These are phyloP conservation scores for Ballota nigra DNA, from an alignment of 257 asterid genomes.

Conservation along the genomic window DNA sequence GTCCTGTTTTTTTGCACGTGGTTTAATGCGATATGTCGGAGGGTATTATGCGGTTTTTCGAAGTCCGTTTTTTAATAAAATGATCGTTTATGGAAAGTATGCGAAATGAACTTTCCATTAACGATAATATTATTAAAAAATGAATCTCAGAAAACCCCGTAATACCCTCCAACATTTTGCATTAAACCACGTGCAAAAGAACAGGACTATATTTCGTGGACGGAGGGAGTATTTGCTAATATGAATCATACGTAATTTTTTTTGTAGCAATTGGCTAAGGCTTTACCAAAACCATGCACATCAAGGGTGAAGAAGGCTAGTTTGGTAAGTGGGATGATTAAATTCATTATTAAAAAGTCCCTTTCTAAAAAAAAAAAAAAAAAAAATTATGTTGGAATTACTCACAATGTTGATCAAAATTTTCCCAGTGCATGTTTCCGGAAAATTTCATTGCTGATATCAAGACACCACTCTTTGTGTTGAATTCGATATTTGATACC, in stretches of 20 bases:
- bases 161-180: too few relatives aligned
- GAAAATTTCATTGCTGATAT: conserved; percentile 22
- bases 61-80: too few relatives aligned
- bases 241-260: not conserved
- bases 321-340: conserved; percentile 16
- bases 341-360: not conserved
- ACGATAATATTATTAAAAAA: too few relatives aligned
- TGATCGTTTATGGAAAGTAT: too few relatives aligned
- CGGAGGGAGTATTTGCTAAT: not conserved
- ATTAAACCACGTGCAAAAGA: too few relatives aligned
- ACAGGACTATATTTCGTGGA: too few relatives aligned
- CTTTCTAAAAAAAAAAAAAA: too few relatives aligned
- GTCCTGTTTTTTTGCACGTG: too few relatives aligned
- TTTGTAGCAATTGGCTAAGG: conserved; percentile 7
- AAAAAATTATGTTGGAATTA: not conserved
- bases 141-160: too few relatives aligned
- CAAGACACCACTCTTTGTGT: conserved; percentile 26
- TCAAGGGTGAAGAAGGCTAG: conserved; percentile 13
- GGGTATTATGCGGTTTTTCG: too few relatives aligned
- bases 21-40: too few relatives aligned
- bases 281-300: conserved; percentile 27
- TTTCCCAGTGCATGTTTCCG: conserved; percentile 27
- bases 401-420: not conserved
- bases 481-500: conserved; percentile 21
- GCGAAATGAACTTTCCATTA: too few relatives aligned